phyloP scores from a whole-genome alignment of 371 early-diverging fungal species.

The Apophysomyces sp. region DNA sequence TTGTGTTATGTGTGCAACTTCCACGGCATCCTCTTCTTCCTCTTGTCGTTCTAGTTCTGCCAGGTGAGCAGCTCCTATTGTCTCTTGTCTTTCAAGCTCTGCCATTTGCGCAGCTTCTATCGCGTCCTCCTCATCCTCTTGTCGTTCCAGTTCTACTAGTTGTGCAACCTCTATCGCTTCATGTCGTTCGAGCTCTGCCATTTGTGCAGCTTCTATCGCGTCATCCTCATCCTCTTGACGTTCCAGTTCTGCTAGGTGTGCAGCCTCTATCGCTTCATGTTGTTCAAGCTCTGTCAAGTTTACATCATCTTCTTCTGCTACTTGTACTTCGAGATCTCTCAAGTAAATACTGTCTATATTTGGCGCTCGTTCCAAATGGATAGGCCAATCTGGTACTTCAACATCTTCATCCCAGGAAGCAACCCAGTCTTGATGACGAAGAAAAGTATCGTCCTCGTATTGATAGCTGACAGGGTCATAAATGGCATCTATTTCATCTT shows the following conservation, averaged over 20 bases:
- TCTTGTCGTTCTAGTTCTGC: slow-evolving; percentile 1
- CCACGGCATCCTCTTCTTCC: slow-evolving; percentile 1
- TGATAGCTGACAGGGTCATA: no score
- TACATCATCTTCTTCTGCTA: neutral
- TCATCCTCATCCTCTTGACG: neutral
- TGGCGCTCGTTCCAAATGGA: no score
- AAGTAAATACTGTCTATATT: no score
- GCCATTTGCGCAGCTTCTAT: neutral
- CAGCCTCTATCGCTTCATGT: neutral
- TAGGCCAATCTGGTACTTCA: no score
- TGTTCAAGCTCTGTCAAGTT: neutral
- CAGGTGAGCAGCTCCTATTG: neutral
- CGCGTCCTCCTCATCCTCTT: slow-evolving; percentile 6
- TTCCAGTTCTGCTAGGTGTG: neutral
- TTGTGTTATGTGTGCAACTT: neutral
- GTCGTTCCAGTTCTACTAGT: neutral
- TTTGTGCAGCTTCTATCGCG: neutral
- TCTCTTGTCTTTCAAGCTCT: slow-evolving; percentile 1
- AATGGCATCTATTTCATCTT: neutral
- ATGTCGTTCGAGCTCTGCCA: neutral
- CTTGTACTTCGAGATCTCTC: no score
- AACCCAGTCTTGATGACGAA: no score
- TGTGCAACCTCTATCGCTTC: neutral
- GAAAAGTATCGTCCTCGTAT: no score
- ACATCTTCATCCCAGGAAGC: no score